phyloP scores from a whole-genome alignment of 129 eudicot genomes.

The Cynara cardunculus region DNA sequence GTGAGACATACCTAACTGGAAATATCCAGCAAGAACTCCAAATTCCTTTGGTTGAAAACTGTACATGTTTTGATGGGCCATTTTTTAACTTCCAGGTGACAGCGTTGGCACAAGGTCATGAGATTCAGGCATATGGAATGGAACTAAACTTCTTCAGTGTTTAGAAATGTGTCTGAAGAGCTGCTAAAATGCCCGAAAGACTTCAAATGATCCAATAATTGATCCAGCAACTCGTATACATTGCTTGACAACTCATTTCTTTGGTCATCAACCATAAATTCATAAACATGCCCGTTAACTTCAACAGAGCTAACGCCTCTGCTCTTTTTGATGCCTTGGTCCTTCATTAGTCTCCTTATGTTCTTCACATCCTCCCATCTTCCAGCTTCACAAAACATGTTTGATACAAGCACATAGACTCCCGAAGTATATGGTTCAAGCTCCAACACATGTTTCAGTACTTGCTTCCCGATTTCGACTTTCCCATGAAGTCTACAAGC shows the following conservation, averaged over 20 bases:
- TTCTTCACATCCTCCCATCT: constrained; percentile 48
- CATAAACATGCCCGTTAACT: constrained; percentile 20
- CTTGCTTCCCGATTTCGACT: constrained; percentile 29
- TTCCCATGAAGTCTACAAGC: constrained; percentile 41
- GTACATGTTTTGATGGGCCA: not conserved
- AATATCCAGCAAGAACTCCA: not conserved
- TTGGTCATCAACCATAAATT: constrained; percentile 39
- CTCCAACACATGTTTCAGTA: constrained; percentile 34
- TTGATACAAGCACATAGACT: constrained; percentile 32
- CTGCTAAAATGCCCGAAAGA: not conserved
- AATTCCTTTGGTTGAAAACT: not conserved
- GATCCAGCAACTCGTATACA: constrained; percentile 15
- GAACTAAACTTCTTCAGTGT: not conserved
- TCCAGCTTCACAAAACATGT: constrained; percentile 34
- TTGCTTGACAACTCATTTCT: constrained; percentile 23
- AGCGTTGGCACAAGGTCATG: too few relatives aligned
- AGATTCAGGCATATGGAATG: not conserved
- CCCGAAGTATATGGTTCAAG: constrained; percentile 34
- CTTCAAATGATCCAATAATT: constrained; percentile 14
- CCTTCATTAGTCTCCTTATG: constrained; percentile 38
- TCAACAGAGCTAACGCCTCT: constrained; percentile 31
- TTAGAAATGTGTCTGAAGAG: not conserved
- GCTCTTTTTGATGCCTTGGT: constrained; percentile 33
- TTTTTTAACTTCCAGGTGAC: too few relatives aligned
- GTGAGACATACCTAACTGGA: not conserved